A percentile compares a stretch with the other conserved stretches of the same genome.
Evolutionary conservation across 192 early-diverging fungal species (phyloP).

Genomic region (Podila epigama): DNA sequence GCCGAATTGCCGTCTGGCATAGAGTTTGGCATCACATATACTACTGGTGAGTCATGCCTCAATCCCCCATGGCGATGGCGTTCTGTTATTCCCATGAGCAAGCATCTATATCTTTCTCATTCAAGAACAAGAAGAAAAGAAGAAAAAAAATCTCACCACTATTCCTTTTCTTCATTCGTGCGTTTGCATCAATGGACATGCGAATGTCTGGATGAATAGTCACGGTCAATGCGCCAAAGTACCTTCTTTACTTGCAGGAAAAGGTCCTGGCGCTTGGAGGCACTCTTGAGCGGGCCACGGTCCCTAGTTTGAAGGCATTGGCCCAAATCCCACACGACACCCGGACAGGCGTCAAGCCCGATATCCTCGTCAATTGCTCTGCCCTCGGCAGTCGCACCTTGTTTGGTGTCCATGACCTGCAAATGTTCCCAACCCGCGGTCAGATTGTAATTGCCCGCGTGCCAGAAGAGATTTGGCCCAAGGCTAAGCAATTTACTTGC

Average conservation of each 20-base stretch:
- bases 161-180: too few relatives aligned
- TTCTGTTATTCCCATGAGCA: too few relatives aligned
- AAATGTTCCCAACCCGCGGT: conserved; percentile 81
- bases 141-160: too few relatives aligned
- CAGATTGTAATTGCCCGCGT: conserved; percentile 82
- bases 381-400: conserved; percentile 73
- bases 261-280: conserved; percentile 62
- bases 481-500: conserved; percentile 59
- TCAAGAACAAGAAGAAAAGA: too few relatives aligned
- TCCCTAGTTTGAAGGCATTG: conserved; percentile 60
- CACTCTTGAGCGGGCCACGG: conserved; percentile 35
- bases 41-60: conserved; percentile 55
- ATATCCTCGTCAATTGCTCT: conserved; percentile 82
- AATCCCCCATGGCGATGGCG: too few relatives aligned
- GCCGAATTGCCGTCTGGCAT: conserved; percentile 59
- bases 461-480: conserved; percentile 67
- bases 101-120: too few relatives aligned
- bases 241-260: conserved; percentile 64
- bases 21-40: conserved; percentile 69
- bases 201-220: conserved; percentile 25
- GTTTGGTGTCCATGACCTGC: conserved; percentile 73
- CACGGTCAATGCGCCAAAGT: conserved; percentile 70
- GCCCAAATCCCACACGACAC: conserved; percentile 33
- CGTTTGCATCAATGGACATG: too few relatives aligned
- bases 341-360: conserved; percentile 26